A percentile compares a stretch with the other conserved stretches of the same genome.
phyloP scores from a whole-genome alignment of 345 rosid species.

The Hibiscus trionum region DNA sequence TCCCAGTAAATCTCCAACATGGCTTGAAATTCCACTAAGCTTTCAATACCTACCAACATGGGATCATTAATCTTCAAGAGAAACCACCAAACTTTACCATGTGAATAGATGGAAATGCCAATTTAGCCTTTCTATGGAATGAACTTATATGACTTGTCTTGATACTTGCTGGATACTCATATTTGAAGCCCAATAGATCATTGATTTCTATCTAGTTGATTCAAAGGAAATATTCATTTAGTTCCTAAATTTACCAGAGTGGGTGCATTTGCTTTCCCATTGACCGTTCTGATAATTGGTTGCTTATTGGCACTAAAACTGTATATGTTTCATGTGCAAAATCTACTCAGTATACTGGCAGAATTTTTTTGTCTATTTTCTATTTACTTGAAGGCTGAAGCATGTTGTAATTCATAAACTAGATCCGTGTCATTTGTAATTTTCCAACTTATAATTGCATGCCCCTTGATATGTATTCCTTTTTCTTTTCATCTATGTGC shows the following conservation, averaged over 20 bases:
- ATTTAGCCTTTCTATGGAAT: background rate
- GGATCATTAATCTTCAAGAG: background rate
- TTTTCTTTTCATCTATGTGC: constrained; percentile 4
- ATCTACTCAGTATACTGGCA: background rate
- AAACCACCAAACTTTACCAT: background rate
- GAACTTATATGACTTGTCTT: background rate
- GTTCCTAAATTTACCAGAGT: background rate
- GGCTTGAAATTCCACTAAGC: background rate
- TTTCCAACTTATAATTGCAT: background rate
- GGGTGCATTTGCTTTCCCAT: background rate
- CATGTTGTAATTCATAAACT: constrained; percentile 3
- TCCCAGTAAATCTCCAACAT: background rate
- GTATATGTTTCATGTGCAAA: background rate
- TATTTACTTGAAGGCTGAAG: background rate
- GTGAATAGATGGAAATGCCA: constrained; percentile 3
- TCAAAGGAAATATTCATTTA: background rate
- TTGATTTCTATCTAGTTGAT: background rate
- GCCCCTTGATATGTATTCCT: background rate
- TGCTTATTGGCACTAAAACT: background rate
- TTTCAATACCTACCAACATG: background rate
- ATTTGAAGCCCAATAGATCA: background rate
- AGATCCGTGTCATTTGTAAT: background rate
- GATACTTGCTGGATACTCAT: background rate
- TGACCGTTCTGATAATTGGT: background rate
- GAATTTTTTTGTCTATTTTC: background rate